Evolutionary conservation across 768 basidiomycete genomes (phyloP).

Genomic region (Pleurotus tuber-regium): DNA sequence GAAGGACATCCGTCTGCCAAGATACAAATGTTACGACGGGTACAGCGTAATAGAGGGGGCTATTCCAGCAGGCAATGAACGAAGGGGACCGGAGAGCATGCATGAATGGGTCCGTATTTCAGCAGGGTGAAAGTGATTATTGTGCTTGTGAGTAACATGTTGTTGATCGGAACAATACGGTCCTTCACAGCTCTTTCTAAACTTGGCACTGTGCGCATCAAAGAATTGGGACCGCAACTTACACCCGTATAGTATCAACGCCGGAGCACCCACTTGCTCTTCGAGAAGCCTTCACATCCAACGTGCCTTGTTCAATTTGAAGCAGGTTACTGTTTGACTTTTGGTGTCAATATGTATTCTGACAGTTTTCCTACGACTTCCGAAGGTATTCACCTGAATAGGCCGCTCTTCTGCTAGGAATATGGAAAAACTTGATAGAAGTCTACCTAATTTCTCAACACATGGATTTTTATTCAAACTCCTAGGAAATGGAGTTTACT

Average conservation of each 20-base stretch:
- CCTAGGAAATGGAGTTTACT: conserved; percentile 40
- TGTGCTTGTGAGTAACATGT: conserved; percentile 4
- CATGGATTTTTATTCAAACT: conserved; percentile 22
- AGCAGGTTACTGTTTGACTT: not conserved
- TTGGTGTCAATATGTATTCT: conserved; percentile 5
- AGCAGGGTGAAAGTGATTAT: not conserved
- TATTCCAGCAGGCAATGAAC: not conserved
- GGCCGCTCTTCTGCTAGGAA: not conserved
- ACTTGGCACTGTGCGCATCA: conserved; percentile 3
- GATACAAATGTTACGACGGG: not conserved
- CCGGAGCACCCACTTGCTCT: conserved; percentile 9
- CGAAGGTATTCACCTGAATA: conserved; percentile 8
- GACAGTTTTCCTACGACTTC: not conserved
- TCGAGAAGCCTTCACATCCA: conserved; percentile 5
- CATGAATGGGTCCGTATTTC: too few relatives aligned
- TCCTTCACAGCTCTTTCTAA: conserved; percentile 6
- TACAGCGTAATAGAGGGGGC: not conserved
- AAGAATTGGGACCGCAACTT: not conserved
- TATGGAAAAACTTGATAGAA: conserved; percentile 6
- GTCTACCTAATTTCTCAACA: conserved; percentile 9
- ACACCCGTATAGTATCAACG: conserved; percentile 8
- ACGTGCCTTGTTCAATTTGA: conserved; percentile 3
- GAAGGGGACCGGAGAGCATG: not conserved
- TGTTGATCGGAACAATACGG: conserved; percentile 10
- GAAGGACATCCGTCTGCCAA: not conserved